Conservation (phyloP, 2,329 filamentous ascomycete species). For the Leptographium lundbergii region DNA sequence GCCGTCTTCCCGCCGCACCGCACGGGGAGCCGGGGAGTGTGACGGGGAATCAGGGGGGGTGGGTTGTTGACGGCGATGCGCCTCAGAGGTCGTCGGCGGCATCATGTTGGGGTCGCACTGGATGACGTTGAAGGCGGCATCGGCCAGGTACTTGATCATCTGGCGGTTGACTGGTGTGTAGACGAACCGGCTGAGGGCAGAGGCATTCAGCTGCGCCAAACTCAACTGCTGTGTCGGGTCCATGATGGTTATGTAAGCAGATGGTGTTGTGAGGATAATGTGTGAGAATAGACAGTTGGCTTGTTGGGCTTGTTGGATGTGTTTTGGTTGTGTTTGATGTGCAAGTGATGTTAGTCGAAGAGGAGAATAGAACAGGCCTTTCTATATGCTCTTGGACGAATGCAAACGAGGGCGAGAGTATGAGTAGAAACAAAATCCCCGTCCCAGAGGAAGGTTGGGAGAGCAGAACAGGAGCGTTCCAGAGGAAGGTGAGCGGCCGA, state of each 20-base stretch:
- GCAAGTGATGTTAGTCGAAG: not conserved
- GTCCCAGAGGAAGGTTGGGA: constrained; percentile 3
- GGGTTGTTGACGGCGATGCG: constrained; percentile 18
- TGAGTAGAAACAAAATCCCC: not conserved
- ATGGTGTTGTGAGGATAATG: not conserved
- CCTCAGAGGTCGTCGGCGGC: constrained; percentile 26
- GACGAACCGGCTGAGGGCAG: constrained; percentile 69
- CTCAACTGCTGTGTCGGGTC: constrained; percentile 32
- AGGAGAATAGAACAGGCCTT: not conserved
- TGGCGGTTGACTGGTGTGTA: constrained; percentile 60
- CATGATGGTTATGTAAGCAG: constrained; percentile 21
- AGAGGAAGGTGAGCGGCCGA: constrained; percentile 10
- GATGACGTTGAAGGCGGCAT: constrained; percentile 65
- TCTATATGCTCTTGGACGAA: not conserved
- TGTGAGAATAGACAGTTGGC: not conserved
- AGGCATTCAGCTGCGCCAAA: constrained; percentile 51
- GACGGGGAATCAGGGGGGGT: constrained; percentile 31
- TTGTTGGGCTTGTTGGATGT: not conserved
- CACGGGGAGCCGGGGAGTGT: constrained; percentile 30
- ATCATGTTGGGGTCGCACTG: constrained; percentile 56
- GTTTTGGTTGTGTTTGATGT: not conserved
- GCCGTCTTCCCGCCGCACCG: constrained; percentile 32
- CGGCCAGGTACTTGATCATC: constrained; percentile 68
- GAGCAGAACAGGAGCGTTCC: not conserved
- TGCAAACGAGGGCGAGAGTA: not conserved